Percentiles rank a stretch among this genome's conserved stretches.
Evolutionary conservation across 441 rosid species (phyloP).

Genomic region (Kokia cookei): DNA sequence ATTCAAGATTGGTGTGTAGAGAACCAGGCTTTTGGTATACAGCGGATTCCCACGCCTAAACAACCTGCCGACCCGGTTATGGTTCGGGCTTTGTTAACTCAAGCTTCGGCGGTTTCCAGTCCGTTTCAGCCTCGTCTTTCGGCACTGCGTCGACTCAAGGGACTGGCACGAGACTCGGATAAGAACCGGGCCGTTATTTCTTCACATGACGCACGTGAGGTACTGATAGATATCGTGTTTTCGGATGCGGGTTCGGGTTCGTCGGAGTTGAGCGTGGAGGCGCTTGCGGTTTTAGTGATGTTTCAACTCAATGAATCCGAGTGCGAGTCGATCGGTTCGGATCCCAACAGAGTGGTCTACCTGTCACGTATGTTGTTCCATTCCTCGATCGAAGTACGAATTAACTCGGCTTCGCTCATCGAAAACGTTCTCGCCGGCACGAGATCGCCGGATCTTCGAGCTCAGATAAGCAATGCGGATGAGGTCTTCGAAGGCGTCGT

Average conservation of each 20-base stretch:
- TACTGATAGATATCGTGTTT: slow-evolving; percentile 36
- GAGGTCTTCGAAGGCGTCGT: slow-evolving; percentile 65
- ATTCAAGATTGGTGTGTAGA: slow-evolving; percentile 96
- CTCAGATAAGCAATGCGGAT: slow-evolving; percentile 37
- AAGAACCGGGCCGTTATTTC: slow-evolving; percentile 67
- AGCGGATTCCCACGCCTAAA: slow-evolving; percentile 91
- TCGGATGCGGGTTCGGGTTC: slow-evolving; percentile 19
- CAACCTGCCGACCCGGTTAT: slow-evolving; percentile 82
- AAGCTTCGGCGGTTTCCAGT: slow-evolving; percentile 32
- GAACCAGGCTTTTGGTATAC: slow-evolving; percentile 64
- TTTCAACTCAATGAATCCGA: slow-evolving; percentile 63
- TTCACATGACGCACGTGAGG: slow-evolving; percentile 38
- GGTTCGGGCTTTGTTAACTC: slow-evolving; percentile 54
- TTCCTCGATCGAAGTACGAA: slow-evolving; percentile 57
- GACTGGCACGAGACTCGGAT: slow-evolving; percentile 77
- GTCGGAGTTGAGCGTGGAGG: slow-evolving; percentile 51
- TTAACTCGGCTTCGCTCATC: slow-evolving; percentile 70
- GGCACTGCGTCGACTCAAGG: slow-evolving; percentile 68
- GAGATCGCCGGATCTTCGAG: slow-evolving; percentile 52
- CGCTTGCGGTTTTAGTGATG: slow-evolving; percentile 60
- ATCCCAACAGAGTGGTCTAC: slow-evolving; percentile 31
- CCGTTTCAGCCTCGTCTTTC: slow-evolving; percentile 43
- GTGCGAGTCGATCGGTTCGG: slow-evolving; percentile 44
- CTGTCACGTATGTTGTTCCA: slow-evolving; percentile 53
- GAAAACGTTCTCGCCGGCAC: slow-evolving; percentile 65